A percentile compares a stretch with the other conserved stretches of the same genome.
Conservation (phyloP, 495 filamentous ascomycete genomes). For the Tuber calosporum region DNA sequence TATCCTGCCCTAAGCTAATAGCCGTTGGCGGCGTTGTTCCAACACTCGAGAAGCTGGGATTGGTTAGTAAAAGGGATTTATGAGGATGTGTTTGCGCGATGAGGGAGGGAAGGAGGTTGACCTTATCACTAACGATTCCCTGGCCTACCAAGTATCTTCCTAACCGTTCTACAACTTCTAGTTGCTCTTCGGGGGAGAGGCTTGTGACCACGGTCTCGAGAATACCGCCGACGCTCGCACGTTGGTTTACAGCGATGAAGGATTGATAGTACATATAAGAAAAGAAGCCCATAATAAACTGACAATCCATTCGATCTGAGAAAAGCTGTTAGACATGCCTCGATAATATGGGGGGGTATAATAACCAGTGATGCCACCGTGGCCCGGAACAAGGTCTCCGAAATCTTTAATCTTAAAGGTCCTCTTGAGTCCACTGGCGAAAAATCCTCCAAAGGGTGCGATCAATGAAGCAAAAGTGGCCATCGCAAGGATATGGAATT, state of each 20-base stretch:
- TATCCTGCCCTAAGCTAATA: slow-evolving; percentile 11
- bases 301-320: slow-evolving; percentile 92
- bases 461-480: slow-evolving; percentile 94
- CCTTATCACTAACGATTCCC: slow-evolving; percentile 58
- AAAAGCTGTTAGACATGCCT: slow-evolving; percentile 6
- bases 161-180: slow-evolving; percentile 77
- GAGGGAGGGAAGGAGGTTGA: slow-evolving; percentile 42
- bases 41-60: slow-evolving; percentile 31
- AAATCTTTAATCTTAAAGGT: slow-evolving; percentile 99
- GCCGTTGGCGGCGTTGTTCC: slow-evolving; percentile 29
- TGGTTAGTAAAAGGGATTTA: slow-evolving; percentile 5
- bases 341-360: slow-evolving; percentile 1
- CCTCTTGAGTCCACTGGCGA: slow-evolving; percentile 93
- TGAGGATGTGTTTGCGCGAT: neutral
- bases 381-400: slow-evolving; percentile 93
- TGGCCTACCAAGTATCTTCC: slow-evolving; percentile 82
- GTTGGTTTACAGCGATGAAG: slow-evolving; percentile 80
- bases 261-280: slow-evolving; percentile 97
- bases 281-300: slow-evolving; percentile 99
- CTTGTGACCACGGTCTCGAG: slow-evolving; percentile 85
- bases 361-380: slow-evolving; percentile 79
- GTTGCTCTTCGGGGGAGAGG: slow-evolving; percentile 71
- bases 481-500: slow-evolving; percentile 86
- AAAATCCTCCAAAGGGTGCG: slow-evolving; percentile 97
- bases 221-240: slow-evolving; percentile 67